Percentiles rank a stretch among this genome's conserved stretches.
Conservation (phyloP, 345 rosid genomes). For the Camelina neglecta region DNA sequence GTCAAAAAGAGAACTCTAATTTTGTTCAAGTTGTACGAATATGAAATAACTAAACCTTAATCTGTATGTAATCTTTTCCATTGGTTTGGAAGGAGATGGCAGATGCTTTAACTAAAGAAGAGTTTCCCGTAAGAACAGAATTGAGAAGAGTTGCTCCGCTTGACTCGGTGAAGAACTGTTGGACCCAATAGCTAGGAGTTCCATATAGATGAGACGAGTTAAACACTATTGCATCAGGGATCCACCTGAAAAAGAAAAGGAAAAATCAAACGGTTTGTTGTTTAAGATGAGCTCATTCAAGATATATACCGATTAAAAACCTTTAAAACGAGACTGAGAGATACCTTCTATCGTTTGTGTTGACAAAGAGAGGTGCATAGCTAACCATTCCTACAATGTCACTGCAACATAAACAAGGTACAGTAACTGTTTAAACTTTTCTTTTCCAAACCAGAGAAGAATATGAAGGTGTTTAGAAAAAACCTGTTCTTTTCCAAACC, state of each 20-base stretch:
- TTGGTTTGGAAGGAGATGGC: slow-evolving; percentile 64
- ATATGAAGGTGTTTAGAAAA: background rate
- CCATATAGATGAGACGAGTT: slow-evolving; percentile 74
- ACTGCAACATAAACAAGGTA: slow-evolving; percentile 51
- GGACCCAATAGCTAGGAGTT: slow-evolving; percentile 98
- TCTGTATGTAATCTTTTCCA: slow-evolving; percentile 54
- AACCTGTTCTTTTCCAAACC: slow-evolving; percentile 96
- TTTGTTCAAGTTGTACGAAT: background rate
- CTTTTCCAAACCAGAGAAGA: background rate
- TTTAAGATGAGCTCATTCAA: background rate
- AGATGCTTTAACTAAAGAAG: slow-evolving; percentile 65
- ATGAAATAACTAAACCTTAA: slow-evolving; percentile 56
- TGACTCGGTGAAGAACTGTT: slow-evolving; percentile 69
- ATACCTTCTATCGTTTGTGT: slow-evolving; percentile 74
- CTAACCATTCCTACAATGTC: slow-evolving; percentile 88
- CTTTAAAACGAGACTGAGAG: background rate
- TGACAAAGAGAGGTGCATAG: slow-evolving; percentile 92
- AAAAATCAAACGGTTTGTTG: background rate
- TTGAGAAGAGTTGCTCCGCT: slow-evolving; percentile 77
- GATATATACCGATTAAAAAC: background rate
- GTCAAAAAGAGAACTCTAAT: slow-evolving; percentile 7
- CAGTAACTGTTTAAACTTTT: background rate
- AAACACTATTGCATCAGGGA: slow-evolving; percentile 89
- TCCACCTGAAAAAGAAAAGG: slow-evolving; percentile 55
- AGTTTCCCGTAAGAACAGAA: slow-evolving; percentile 50